Evolutionary conservation across 257 asterid genomes (phyloP), one percentile per base, ranked within the genome.

Genomic region (Petrea volubilis): DNA sequence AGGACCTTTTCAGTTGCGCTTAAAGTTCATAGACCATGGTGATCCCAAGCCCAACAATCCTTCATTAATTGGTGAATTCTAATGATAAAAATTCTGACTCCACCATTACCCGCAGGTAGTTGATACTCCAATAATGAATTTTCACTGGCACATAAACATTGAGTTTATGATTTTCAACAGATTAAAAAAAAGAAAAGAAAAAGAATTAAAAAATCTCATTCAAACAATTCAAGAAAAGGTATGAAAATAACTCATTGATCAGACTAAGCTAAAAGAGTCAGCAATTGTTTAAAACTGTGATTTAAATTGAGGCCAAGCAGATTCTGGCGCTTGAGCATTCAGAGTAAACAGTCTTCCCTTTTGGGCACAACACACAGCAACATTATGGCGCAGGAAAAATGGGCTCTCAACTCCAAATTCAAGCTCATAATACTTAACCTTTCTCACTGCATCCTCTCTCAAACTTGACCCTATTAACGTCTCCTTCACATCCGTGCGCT

Each of bases 271-370:
- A 75, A 93, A 93, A 65, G 97, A 93, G 68, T 77, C 53, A 68
- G 88, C 95, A 71, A 90, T 87, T 24, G 73, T 81, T 49, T 78
- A 84, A 57, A 90, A 79, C 47, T 85, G 86, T 11, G 85, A 21
- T 69, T 88, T 81, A 60, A 81, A 73, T 15, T 72, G 76, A 13
- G 89, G 95, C 97, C 96, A 93, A 18, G 79, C 80, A 7, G 96
- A 85, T 74, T 93, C 89, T 6, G 97, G 96, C 41, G 91, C 78
- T 78, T 89, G 95, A 5, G 91, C 90, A 77, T 93, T 93, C 68
- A 93, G 60, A 13, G 96, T 89, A 77, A 73, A 85, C 49, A 90
- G 70, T 78, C 81, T 87, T 63, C 97, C 96, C 36, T 75, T 77
- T 28, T 68, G 79, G 13, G 82, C 89, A 63, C 98, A 93, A 56